Evolutionary conservation across 768 basidiomycete genomes (phyloP).

Genomic region (Amanita phalloides): DNA sequence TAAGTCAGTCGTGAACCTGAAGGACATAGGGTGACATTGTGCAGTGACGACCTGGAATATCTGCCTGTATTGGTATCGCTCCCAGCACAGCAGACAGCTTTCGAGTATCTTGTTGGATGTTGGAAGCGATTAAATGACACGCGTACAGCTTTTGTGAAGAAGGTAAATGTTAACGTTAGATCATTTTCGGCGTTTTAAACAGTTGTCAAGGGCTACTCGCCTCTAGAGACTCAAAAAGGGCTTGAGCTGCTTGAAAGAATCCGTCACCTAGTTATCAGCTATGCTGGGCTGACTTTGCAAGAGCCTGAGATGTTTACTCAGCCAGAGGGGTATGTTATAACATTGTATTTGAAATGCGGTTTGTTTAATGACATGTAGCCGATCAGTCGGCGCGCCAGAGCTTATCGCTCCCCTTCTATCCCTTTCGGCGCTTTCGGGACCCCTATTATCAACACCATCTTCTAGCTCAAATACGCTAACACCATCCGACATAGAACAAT

Average conservation of each 20-base stretch:
- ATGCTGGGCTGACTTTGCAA: constrained; percentile 80
- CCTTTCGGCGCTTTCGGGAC: constrained; percentile 56
- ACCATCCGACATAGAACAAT: constrained; percentile 62
- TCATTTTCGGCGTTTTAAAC: background rate
- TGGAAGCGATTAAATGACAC: constrained; percentile 80
- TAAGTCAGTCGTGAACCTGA: constrained; percentile 23
- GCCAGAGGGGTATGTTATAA: constrained; percentile 50
- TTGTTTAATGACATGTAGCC: constrained; percentile 26
- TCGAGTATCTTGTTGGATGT: constrained; percentile 83
- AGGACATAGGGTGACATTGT: constrained; percentile 3
- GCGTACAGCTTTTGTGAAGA: constrained; percentile 46
- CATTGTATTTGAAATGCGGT: background rate
- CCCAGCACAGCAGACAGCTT: constrained; percentile 67
- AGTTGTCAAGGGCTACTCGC: constrained; percentile 40
- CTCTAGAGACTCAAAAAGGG: constrained; percentile 53
- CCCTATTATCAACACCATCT: constrained; percentile 40
- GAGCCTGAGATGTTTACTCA: constrained; percentile 95
- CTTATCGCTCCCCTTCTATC: constrained; percentile 76
- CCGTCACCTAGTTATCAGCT: constrained; percentile 77
- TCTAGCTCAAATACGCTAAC: constrained; percentile 40
- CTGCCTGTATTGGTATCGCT: constrained; percentile 66
- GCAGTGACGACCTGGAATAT: constrained; percentile 68
- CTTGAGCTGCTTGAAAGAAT: constrained; percentile 58
- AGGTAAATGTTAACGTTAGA: constrained; percentile 27
- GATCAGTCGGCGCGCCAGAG: constrained; percentile 66